Percentiles rank a stretch among this genome's conserved stretches.
These are phyloP conservation scores for Arthrobotrys sphaeroides DNA, from an alignment of 2,329 filamentous ascomycete species.

Conservation along the genomic window DNA sequence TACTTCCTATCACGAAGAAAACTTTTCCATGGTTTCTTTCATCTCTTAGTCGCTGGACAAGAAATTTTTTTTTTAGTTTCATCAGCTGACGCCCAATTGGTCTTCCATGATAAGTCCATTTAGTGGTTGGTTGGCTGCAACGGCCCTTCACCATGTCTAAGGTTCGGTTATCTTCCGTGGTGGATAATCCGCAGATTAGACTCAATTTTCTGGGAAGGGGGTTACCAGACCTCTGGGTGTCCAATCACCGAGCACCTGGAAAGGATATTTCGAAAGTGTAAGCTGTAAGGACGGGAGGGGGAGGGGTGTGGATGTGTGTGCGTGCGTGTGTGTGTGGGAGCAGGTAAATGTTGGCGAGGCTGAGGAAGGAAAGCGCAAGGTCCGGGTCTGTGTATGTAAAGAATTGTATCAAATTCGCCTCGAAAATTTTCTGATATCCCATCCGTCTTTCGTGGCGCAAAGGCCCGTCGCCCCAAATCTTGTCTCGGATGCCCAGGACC, in stretches of 20 bases:
- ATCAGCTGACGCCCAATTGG: constrained; percentile 51
- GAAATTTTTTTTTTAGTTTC: constrained; percentile 13
- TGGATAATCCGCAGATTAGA: constrained; percentile 28
- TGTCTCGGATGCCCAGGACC: background rate
- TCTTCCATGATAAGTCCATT: constrained; percentile 13
- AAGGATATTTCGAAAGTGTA: background rate
- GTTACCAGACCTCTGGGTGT: constrained; percentile 24
- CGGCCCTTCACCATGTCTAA: constrained; percentile 53
- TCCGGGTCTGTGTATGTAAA: no score
- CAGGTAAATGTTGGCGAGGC: constrained; percentile 10
- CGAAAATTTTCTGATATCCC: constrained; percentile 3
- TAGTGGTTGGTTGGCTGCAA: constrained; percentile 3
- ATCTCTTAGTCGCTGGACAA: background rate
- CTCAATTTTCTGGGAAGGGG: background rate
- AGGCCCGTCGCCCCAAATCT: constrained; percentile 3
- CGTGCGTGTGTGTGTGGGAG: background rate
- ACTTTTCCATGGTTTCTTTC: background rate
- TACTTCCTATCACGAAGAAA: background rate
- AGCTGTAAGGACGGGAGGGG: background rate
- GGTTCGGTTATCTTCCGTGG: constrained; percentile 53
- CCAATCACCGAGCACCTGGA: constrained; percentile 29
- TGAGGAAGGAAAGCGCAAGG: background rate
- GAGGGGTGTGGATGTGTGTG: background rate
- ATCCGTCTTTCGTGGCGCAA: background rate
- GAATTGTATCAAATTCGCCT: constrained; percentile 4